These are phyloP conservation scores for Seiridium cupressi DNA, from an alignment of 2,329 filamentous ascomycete genomes.

Conservation along the genomic window DNA sequence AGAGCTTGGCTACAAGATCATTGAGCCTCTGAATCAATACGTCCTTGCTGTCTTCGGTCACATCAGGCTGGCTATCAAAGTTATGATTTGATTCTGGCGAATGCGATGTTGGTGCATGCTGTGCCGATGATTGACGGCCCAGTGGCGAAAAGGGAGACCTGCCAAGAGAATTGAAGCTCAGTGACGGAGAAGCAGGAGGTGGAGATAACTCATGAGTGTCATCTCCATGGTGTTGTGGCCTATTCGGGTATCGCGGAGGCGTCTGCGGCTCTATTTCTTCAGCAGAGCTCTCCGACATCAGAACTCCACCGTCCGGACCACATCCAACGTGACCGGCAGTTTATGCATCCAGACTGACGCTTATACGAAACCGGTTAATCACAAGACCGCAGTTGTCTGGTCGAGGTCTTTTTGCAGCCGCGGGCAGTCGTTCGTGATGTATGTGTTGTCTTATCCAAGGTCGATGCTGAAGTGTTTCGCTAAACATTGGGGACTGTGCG, in stretches of 20 bases:
- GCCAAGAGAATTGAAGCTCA: conserved; percentile 22
- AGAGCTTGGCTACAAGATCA: conserved; percentile 21
- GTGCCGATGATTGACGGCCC: conserved; percentile 20
- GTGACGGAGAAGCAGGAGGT: conserved; percentile 22
- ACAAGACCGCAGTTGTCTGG: too few species aligned
- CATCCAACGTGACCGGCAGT: neutral
- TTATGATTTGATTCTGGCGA: conserved; percentile 14
- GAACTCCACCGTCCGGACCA: neutral
- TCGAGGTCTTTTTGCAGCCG: too few species aligned
- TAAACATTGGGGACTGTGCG: neutral
- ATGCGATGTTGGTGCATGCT: conserved; percentile 16
- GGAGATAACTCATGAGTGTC: conserved; percentile 16
- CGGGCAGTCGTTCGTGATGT: too few species aligned
- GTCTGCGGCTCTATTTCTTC: conserved; percentile 14
- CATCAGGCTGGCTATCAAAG: conserved; percentile 17
- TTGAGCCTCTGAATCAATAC: conserved; percentile 43
- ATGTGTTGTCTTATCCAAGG: too few species aligned
- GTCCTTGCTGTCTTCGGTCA: conserved; percentile 37
- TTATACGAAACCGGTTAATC: too few species aligned
- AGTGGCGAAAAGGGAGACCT: conserved; percentile 26
- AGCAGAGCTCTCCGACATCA: conserved; percentile 2
- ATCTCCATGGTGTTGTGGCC: conserved; percentile 15
- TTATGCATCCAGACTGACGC: neutral
- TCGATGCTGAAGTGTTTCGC: too few species aligned
- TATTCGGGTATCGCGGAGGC: conserved; percentile 12